These are phyloP conservation scores for Pythium dissimile DNA, from an alignment of 352 stramenopile species.

Conservation along the genomic window DNA sequence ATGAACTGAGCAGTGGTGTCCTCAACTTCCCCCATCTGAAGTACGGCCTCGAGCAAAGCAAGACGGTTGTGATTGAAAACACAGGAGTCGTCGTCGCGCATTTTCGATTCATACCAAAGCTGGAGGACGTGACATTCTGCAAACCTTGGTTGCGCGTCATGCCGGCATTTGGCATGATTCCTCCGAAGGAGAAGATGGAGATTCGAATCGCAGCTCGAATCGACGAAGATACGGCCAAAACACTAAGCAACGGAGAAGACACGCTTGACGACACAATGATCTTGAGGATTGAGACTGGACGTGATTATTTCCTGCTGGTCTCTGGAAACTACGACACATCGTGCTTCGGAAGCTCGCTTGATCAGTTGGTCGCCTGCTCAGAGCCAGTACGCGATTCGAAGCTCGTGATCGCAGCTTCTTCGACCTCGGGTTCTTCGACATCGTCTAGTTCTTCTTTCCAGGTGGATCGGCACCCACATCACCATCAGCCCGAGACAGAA, in stretches of 20 bases:
- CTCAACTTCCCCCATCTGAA: constrained; percentile 62
- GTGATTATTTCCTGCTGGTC: constrained; percentile 95
- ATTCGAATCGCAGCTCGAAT: constrained; percentile 92
- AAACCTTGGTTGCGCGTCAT: constrained; percentile 92
- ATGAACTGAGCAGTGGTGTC: constrained; percentile 46
- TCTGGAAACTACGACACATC: constrained; percentile 90
- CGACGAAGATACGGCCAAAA: constrained; percentile 84
- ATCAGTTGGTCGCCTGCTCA: constrained; percentile 91
- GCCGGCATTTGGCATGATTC: constrained; percentile 89
- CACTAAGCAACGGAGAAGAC: constrained; percentile 89
- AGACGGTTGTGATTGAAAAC: constrained; percentile 83
- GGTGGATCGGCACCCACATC: constrained; percentile 22
- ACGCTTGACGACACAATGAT: constrained; percentile 96
- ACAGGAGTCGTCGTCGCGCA: constrained; percentile 93
- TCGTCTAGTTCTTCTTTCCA: constrained; percentile 7
- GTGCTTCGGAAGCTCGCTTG: constrained; percentile 94
- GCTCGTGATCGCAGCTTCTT: constrained; percentile 9
- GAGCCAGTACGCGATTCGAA: constrained; percentile 82
- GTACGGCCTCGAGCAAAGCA: constrained; percentile 61
- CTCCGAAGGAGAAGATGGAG: constrained; percentile 68
- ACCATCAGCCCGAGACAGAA: constrained; percentile 37
- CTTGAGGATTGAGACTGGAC: constrained; percentile 94
- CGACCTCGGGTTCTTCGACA: neutral
- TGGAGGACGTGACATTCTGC: constrained; percentile 82
- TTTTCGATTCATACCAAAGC: constrained; percentile 91